Evolutionary conservation across 225 moss, liverwort and hornwort species (phyloP).

Genomic region (Antitrichia curtipendula): DNA sequence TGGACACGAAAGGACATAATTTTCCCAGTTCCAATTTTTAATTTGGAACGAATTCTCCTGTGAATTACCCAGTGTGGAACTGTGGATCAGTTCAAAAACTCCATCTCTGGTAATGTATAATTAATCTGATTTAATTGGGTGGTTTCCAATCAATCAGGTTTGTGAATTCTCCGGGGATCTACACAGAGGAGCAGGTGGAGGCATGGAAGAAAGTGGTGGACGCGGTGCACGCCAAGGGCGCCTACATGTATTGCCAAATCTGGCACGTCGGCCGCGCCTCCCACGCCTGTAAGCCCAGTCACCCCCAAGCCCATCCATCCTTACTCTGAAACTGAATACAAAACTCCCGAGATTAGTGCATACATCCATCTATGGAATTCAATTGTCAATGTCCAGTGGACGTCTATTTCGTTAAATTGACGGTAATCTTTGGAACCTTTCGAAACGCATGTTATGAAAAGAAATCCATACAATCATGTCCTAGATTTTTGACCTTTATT

Average conservation of each 20-base stretch:
- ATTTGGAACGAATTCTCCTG: background rate
- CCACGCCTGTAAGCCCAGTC: conserved; percentile 10
- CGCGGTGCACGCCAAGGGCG: conserved; percentile 56
- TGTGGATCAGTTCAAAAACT: too few relatives aligned
- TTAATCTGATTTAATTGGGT: background rate
- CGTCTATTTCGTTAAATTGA: background rate
- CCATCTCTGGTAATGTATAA: background rate
- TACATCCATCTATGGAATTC: too few relatives aligned
- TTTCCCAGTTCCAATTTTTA: background rate
- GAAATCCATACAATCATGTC: background rate
- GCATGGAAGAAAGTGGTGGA: conserved; percentile 52
- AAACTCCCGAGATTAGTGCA: background rate
- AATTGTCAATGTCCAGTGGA: background rate
- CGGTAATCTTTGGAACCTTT: background rate
- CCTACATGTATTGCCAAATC: conserved; percentile 50
- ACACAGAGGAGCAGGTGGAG: conserved; percentile 35
- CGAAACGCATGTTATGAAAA: too few relatives aligned
- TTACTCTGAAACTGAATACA: background rate
- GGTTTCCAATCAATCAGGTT: background rate
- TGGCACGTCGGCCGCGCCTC: conserved; percentile 65
- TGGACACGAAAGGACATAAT: background rate
- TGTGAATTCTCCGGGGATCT: conserved; percentile 46
- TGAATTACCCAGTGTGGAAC: too few relatives aligned
- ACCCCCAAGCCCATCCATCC: background rate
- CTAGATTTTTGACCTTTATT: background rate